Conservation (phyloP, 2,329 filamentous ascomycete species). For the Diaporthe caulivora region DNA sequence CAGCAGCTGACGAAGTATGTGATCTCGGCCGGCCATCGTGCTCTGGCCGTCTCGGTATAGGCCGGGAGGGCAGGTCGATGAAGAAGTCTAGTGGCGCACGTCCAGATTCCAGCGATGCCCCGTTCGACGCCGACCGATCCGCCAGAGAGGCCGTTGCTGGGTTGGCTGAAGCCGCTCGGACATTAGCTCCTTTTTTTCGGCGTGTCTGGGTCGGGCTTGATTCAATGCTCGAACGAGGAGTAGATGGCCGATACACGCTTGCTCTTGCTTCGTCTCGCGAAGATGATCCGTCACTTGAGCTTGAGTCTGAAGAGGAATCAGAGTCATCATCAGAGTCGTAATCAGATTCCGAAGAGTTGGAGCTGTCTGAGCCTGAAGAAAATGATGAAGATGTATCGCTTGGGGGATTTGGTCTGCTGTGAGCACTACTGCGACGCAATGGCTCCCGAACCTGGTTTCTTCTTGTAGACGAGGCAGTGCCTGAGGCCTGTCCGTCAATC, state of each 20-base stretch:
- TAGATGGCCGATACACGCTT: conserved; percentile 2
- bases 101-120: too few species aligned
- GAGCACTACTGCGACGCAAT: background rate
- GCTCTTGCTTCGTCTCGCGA: conserved; percentile 16
- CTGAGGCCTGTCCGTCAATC: background rate
- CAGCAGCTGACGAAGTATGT: background rate
- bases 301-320: background rate
- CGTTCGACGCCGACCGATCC: background rate
- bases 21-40: background rate
- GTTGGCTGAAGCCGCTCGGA: background rate
- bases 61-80: background rate
- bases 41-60: background rate
- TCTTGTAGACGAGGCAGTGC: background rate
- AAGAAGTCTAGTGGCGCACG: conserved; percentile 22
- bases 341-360: conserved; percentile 6
- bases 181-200: background rate
- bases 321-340: background rate
- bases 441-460: background rate
- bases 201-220: background rate
- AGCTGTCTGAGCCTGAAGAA: background rate
- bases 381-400: background rate
- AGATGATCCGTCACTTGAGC: conserved; percentile 1
- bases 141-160: background rate
- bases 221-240: conserved; percentile 6
- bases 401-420: background rate